phyloP scores from a whole-genome alignment of 805 yeast genomes.

The Pichia gijzeniarum region DNA sequence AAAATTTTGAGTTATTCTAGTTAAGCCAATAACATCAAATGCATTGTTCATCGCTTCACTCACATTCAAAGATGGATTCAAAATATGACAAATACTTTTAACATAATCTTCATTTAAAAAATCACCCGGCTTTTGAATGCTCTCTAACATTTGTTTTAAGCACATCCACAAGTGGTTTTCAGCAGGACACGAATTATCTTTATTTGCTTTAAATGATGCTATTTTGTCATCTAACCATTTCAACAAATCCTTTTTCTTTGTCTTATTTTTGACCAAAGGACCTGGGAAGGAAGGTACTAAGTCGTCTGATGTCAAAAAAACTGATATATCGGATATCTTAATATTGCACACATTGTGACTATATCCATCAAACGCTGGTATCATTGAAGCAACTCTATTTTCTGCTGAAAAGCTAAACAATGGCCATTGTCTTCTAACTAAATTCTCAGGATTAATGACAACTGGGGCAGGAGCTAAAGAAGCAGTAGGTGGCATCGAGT shows the following conservation, averaged over 20 bases:
- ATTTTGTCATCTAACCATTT: conserved; percentile 52
- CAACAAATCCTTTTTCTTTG: conserved; percentile 60
- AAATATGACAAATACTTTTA: conserved; percentile 30
- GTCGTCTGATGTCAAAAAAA: conserved; percentile 39
- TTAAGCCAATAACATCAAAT: conserved; percentile 18
- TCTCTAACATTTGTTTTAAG: conserved; percentile 20
- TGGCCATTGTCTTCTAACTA: conserved; percentile 64
- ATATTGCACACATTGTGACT: conserved; percentile 30
- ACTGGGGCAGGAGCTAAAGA: conserved; percentile 29
- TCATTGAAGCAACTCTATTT: conserved; percentile 36
- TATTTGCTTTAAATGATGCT: conserved; percentile 8
- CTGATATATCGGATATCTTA: conserved; percentile 31
- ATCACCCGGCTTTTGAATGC: conserved; percentile 24
- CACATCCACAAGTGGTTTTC: conserved; percentile 26
- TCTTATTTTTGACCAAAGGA: conserved; percentile 53
- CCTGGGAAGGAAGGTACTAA: conserved; percentile 55
- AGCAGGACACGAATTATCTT: conserved; percentile 8
- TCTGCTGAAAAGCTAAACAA: conserved; percentile 60
- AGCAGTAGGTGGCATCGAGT: conserved; percentile 9
- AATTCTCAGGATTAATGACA: conserved; percentile 46
- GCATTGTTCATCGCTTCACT: conserved; percentile 5
- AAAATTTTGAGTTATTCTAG: conserved; percentile 11
- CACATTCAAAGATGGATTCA: conserved; percentile 37
- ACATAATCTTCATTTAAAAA: conserved; percentile 24
- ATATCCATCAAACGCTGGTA: conserved; percentile 37